Conservation (phyloP, 2,329 filamentous ascomycete genomes). For the Scortechinia acanthostroma region DNA sequence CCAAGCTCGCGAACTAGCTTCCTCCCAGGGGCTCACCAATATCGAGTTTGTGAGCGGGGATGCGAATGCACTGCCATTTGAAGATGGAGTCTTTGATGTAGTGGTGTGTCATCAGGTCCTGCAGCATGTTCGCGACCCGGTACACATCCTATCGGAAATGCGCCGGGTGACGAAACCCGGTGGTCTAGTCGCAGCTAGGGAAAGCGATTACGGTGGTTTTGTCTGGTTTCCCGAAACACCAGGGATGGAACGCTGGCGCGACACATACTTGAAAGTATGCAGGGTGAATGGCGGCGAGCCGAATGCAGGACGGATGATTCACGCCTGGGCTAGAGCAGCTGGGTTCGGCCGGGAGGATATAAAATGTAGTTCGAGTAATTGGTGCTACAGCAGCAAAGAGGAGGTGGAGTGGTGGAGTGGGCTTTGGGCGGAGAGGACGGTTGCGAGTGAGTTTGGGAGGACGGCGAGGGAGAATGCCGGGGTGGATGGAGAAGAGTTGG, state of each 20-base stretch:
- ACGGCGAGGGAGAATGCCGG: too few species aligned
- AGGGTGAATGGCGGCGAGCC: background rate
- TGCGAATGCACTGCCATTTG: slow-evolving; percentile 18
- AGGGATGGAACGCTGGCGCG: background rate
- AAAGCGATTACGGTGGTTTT: background rate
- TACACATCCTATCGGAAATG: slow-evolving; percentile 41
- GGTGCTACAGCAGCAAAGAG: too few species aligned
- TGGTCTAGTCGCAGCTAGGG: slow-evolving; percentile 29
- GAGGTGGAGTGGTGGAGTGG: too few species aligned
- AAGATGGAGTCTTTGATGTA: slow-evolving; percentile 45
- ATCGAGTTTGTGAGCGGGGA: slow-evolving; percentile 8
- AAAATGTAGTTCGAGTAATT: too few species aligned
- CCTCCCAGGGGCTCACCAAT: background rate
- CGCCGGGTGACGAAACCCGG: slow-evolving; percentile 41
- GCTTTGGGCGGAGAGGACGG: too few species aligned
- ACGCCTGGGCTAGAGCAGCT: slow-evolving; percentile 22
- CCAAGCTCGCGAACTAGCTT: slow-evolving; percentile 13
- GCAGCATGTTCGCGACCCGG: slow-evolving; percentile 42
- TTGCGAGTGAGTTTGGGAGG: too few species aligned
- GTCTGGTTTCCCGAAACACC: background rate
- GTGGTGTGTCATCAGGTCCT: slow-evolving; percentile 51
- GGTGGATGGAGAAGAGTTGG: too few species aligned
- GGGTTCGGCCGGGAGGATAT: slow-evolving; percentile 13
- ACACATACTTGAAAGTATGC: background rate
- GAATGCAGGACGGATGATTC: slow-evolving; percentile 9